Evolutionary conservation across 2,329 filamentous ascomycete genomes (phyloP), one percentile per base, ranked within the genome.

Genomic region (Verticillium alfalfae): DNA sequence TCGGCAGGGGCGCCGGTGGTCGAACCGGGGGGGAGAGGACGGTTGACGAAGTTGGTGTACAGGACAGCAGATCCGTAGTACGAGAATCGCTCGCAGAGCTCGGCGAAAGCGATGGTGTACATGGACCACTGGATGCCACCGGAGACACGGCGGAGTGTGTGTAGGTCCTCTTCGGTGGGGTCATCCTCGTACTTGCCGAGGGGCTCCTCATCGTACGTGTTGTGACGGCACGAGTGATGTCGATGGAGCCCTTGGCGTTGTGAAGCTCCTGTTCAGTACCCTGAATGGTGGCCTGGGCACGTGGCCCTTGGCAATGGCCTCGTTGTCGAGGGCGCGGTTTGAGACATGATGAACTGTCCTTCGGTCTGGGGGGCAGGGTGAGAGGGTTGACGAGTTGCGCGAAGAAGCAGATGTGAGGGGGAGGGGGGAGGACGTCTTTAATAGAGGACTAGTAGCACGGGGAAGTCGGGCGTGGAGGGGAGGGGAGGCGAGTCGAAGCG

Each of bases 61-160:
- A 91, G 79, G 37, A 88, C 81, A 54, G 85, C 83, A 5, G 87
- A 88, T 60, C 89, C 90, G 70, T 92, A 92, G 83, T 91, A 93
- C 15, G 87, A 89, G 76, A 91, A 91, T 57, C 89, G 87, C 76
- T 93, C 90, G 76, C 87, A 90, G 61, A 91, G 77, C 75, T 93
- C 90, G 63, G 90, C 85, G 64, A 91, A 86, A 57, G 88, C 88
- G 63, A 93, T 84, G 34, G 86, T 87, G 75, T 86, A 92, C 62
- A 88, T 83, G 60, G 81, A 77, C 81, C 83, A 87, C 57, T 87
- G 86, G 64, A 92, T 84, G 69, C 80, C 81, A 64, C 85, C 87
- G 13, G 86, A 84, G 26, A 90, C 83, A 68, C 86, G 84, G 58
- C 80, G 83, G n/a, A 90, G 81, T 0, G 84, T 87, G 15, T 66